Conservation (phyloP, 179 eudicot species). For the Silene coronaria region DNA sequence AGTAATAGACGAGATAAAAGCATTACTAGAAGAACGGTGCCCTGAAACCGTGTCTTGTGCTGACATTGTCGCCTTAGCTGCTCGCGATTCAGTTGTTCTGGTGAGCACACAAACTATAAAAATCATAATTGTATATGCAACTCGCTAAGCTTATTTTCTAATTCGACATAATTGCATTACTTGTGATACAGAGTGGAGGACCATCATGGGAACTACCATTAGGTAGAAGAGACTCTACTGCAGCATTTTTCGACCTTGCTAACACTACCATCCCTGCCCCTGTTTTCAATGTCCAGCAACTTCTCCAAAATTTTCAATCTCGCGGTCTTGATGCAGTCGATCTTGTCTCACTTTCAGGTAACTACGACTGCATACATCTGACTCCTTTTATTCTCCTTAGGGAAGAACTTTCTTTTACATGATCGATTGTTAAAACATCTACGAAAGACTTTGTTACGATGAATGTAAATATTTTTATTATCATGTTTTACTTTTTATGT, state of each 20-base stretch:
- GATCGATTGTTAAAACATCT: not conserved
- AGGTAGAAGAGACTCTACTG: constrained; percentile 79
- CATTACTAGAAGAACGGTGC: constrained; percentile 61
- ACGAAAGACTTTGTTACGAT: too few species aligned
- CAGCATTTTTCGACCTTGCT: constrained; percentile 51
- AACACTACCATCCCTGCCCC: constrained; percentile 71
- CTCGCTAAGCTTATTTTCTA: too few species aligned
- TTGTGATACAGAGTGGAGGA: constrained; percentile 64
- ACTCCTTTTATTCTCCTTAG: not conserved
- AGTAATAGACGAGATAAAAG: constrained; percentile 79
- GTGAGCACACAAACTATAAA: constrained; percentile 29
- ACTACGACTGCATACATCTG: not conserved
- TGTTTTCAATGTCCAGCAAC: constrained; percentile 47
- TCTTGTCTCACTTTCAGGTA: constrained; percentile 90
- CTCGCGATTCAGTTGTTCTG: constrained; percentile 68
- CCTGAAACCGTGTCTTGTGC: constrained; percentile 89
- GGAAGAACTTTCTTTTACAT: too few species aligned
- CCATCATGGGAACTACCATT: constrained; percentile 77
- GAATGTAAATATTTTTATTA: too few species aligned
- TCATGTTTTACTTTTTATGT: too few species aligned
- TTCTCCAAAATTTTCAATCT: constrained; percentile 43
- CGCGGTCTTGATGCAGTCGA: constrained; percentile 72
- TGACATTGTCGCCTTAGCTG: constrained; percentile 79
- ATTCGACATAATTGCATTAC: not conserved
- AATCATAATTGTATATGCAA: too few species aligned